These are phyloP conservation scores for Pseudocercospora pini-densiflorae DNA, from an alignment of 2,329 filamentous ascomycete species.

Conservation along the genomic window DNA sequence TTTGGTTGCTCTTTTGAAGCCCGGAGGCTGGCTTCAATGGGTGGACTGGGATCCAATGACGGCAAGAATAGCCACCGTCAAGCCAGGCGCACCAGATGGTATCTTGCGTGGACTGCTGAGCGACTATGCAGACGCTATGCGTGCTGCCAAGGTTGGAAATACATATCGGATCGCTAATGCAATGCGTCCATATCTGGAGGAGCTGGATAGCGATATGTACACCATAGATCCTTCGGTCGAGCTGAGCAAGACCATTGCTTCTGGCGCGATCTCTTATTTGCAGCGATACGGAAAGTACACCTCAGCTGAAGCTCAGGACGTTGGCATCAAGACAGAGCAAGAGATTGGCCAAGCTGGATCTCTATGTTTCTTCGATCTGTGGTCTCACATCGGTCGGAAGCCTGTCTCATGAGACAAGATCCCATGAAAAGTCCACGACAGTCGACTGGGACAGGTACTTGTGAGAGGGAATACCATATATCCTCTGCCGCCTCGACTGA, in stretches of 20 bases:
- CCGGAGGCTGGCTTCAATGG: slow-evolving; percentile 24
- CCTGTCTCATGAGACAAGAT: neutral
- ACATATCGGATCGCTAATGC: slow-evolving; percentile 26
- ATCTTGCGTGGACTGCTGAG: slow-evolving; percentile 20
- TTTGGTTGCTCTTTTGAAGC: slow-evolving; percentile 21
- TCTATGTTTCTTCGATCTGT: slow-evolving; percentile 29
- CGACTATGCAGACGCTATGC: slow-evolving; percentile 20
- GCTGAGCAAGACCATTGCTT: slow-evolving; percentile 22
- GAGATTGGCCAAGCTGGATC: slow-evolving; percentile 22
- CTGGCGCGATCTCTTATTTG: slow-evolving; percentile 15
- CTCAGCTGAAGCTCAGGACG: slow-evolving; percentile 5
- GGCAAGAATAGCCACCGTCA: slow-evolving; percentile 26
- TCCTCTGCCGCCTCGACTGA: neutral
- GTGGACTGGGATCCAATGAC: slow-evolving; percentile 26
- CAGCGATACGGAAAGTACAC: slow-evolving; percentile 12
- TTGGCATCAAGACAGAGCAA: slow-evolving; percentile 12
- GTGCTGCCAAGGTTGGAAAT: slow-evolving; percentile 17
- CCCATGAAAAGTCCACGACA: neutral
- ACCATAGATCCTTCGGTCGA: slow-evolving; percentile 23
- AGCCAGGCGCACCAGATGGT: slow-evolving; percentile 22
- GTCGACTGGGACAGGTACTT: neutral
- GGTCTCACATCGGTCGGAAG: slow-evolving; percentile 29
- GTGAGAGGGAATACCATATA: neutral
- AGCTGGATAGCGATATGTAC: slow-evolving; percentile 27
- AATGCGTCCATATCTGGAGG: slow-evolving; percentile 14